Evolutionary conservation across 2,329 filamentous ascomycete species (phyloP), one percentile per base, ranked within the genome.

Genomic region (Leptographium galeiforme): DNA sequence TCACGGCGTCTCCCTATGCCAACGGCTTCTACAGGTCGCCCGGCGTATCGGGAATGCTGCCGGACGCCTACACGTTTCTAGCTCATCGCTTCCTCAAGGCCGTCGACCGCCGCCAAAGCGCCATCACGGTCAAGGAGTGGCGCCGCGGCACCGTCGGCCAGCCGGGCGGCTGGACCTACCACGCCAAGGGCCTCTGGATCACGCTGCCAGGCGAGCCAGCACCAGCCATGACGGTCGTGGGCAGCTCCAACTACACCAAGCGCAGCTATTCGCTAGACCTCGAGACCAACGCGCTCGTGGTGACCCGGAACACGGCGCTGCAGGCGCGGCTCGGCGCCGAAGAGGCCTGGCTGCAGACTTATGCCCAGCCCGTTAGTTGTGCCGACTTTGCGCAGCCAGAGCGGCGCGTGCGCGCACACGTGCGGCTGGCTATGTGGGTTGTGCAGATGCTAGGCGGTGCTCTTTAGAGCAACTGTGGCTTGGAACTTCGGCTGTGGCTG

Each of bases 171-270:
- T 98, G 94, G 93, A 96, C 91, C 0, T 98, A 98, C 67, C 93
- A 98, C 63, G 93, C 93, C 48, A 98, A 98, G 68, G 93, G 93
- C 0, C 74, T 97, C 2, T 97, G 91, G 91, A 76, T 96, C 32
- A 88, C 87, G 0, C 73, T 91, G 53, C 79, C 85, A 0, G 72
- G 75, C 2, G 78, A 84, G 48, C 67, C 73, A 39, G 71, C 82
- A 41, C 89, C 89, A 0, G 83, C 84, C 48, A 74, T 97, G 53
- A 94, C 84, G 36, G 75, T 97, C 18, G 79, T 98, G 1, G 93
- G 93, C 1, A 94, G 87, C 64, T 93, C 86, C 11, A 98, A 98
- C 65, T 98, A 97, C 68, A 98, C 93, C 0, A 90, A 93, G 66
- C 77, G 93, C 34, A 94, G 88, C 63, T 97, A 98, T 68, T 84